Base-by-base conservation (phyloP, 257 asterid genomes). In the Marsdenia floribunda region DNA sequence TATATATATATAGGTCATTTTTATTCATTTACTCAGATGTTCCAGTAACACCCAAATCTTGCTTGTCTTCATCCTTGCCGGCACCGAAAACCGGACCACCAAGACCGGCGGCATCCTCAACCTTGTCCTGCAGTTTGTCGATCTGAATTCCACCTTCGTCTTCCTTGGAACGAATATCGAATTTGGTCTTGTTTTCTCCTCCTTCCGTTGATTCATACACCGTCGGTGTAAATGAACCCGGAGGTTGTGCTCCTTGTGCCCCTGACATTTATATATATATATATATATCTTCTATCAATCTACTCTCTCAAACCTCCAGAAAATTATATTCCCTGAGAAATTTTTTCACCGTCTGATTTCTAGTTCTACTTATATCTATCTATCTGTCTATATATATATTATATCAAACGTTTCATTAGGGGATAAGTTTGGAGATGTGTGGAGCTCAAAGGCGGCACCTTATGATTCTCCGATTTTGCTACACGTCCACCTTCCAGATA, bases 171-270 rank as follows among this genome's bases (percentile, higher is more conserved):
- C 70, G 89, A n/a, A 90, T 58, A n/a, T 94, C 92, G 0, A 81
- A 60, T 71, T 83, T 79, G 0, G 89, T 83, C 86, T 84, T 91
- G 87, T 90, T 91, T 79, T 89, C 84, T 3, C 91, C 95, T n/a
- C 85, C 83, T 6, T 72, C 81, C 59, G 84, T 87, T 19, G 96
- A 85, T 76, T 91, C 94, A 80, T 91, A 94, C 6, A 83, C 82
- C 22, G 98, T 91, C 63, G 91, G 86, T 60, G 95, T 90, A 79
- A 73, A 78, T 6, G 91, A 82, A 73, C 83, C 97, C 87, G 92
- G 90, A 40, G 97, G 97, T 75, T 82, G 93, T 63, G 97, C 91
- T 75, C 98, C 97, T 78, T 94, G 97, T 38, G 98, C 97, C 22
- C 97, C 98, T 46, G 97, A 93, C 97, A 93, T 93, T 46, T 61